Conservation (phyloP, 306 rosid species). For the Calophaca sinica region DNA sequence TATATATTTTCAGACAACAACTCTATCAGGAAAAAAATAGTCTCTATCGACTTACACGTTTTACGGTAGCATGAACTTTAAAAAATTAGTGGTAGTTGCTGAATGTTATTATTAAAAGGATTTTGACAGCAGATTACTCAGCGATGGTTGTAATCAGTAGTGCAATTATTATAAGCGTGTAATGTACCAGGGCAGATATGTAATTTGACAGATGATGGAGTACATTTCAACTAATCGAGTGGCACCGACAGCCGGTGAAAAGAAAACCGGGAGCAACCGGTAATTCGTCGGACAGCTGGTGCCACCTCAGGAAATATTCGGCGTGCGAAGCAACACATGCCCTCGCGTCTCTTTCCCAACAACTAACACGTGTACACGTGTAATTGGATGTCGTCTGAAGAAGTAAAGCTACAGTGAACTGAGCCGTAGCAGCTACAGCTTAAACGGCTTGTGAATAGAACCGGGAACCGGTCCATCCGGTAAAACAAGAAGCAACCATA, state of each 20-base stretch:
- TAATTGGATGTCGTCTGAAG: background rate
- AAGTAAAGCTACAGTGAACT: background rate
- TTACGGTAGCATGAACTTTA: no score
- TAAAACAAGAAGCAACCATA: slow-evolving; percentile 41
- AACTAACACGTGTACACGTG: background rate
- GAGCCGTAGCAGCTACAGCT: slow-evolving; percentile 7
- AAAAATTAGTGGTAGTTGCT: no score
- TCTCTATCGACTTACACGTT: no score
- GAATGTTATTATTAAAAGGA: background rate
- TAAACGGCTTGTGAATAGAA: background rate
- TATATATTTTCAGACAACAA: no score
- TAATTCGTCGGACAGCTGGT: slow-evolving; percentile 55
- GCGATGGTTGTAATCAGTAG: slow-evolving; percentile 29
- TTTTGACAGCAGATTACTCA: slow-evolving; percentile 18
- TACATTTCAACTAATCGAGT: slow-evolving; percentile 31
- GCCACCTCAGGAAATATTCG: slow-evolving; percentile 36
- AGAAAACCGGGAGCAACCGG: slow-evolving; percentile 52
- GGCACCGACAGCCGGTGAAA: slow-evolving; percentile 69
- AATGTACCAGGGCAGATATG: slow-evolving; percentile 11
- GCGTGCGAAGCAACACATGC: background rate
- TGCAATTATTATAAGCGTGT: background rate
- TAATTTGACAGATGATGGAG: slow-evolving; percentile 6
- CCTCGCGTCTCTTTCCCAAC: background rate
- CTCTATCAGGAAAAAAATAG: no score
- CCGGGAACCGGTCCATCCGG: slow-evolving; percentile 55